Evolutionary conservation across 352 stramenopile genomes (phyloP).

Genomic region (Pythium rishiriense): DNA sequence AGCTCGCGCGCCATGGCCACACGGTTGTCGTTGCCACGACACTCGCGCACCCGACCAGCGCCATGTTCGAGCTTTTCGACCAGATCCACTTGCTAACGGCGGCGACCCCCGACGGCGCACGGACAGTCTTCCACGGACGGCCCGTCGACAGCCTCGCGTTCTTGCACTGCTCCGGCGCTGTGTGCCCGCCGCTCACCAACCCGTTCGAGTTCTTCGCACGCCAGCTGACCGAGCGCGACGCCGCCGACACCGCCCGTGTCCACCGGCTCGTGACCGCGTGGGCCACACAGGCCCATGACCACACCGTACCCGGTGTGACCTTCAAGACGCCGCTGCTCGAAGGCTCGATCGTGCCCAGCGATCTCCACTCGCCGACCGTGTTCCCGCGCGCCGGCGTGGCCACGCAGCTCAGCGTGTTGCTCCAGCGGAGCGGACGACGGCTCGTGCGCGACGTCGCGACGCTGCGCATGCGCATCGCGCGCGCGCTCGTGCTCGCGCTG

Average conservation of each 20-base stretch:
- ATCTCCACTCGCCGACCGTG: neutral
- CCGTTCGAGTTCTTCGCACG: slow-evolving; percentile 34
- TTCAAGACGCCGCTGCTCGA: neutral
- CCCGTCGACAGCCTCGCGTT: slow-evolving; percentile 28
- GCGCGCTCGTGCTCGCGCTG: slow-evolving; percentile 31
- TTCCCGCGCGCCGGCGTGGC: neutral
- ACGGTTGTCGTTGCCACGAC: slow-evolving; percentile 90
- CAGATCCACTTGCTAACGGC: slow-evolving; percentile 26
- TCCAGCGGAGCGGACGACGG: slow-evolving; percentile 17
- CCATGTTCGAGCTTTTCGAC: slow-evolving; percentile 35
- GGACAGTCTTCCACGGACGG: slow-evolving; percentile 31
- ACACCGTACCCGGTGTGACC: neutral
- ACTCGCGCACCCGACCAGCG: slow-evolving; percentile 41
- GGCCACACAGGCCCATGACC: neutral
- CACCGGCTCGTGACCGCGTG: slow-evolving; percentile 13
- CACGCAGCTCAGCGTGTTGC: slow-evolving; percentile 3
- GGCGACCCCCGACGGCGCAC: slow-evolving; percentile 8
- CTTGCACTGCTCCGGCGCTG: slow-evolving; percentile 21
- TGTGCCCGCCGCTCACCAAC: slow-evolving; percentile 32
- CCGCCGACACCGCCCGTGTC: slow-evolving; percentile 5
- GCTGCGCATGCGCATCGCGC: slow-evolving; percentile 28
- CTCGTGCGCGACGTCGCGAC: slow-evolving; percentile 29
- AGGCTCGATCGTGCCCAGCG: neutral
- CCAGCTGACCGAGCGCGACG: slow-evolving; percentile 17
- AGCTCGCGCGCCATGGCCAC: slow-evolving; percentile 70